A percentile compares a stretch with the other conserved stretches of the same genome.
phyloP scores from a whole-genome alignment of 805 yeast genomes.

The Starmerella geochares region DNA sequence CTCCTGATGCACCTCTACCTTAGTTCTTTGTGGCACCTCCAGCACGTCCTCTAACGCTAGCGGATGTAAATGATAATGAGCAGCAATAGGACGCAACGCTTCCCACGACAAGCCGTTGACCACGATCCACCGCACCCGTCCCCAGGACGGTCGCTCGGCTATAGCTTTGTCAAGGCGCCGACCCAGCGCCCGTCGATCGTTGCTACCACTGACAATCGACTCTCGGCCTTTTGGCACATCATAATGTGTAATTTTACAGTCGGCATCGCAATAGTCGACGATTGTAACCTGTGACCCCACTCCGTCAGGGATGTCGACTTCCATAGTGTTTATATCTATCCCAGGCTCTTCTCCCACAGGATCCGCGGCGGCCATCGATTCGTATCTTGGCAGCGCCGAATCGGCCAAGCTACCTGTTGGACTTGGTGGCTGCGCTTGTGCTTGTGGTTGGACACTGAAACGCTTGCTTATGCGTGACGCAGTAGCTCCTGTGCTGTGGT shows the following conservation, averaged over 20 bases:
- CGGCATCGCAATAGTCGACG: conserved; percentile 39
- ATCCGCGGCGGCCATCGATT: neutral
- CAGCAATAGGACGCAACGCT: conserved; percentile 41
- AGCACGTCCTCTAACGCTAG: conserved; percentile 54
- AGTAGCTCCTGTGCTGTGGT: neutral
- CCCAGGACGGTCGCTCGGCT: conserved; percentile 38
- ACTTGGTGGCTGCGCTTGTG: neutral
- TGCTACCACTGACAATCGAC: conserved; percentile 25
- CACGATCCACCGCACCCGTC: conserved; percentile 46
- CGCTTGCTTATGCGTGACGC: conserved; percentile 8
- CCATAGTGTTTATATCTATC: conserved; percentile 42
- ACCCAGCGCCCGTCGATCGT: conserved; percentile 5
- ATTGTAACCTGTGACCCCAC: conserved; percentile 47
- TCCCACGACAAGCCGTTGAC: conserved; percentile 57
- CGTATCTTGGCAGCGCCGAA: neutral
- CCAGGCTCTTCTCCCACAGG: conserved; percentile 52
- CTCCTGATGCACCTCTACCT: conserved; percentile 43
- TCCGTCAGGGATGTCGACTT: conserved; percentile 39
- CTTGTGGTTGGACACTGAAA: conserved; percentile 14
- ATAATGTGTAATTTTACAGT: conserved; percentile 39
- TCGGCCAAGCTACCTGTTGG: neutral
- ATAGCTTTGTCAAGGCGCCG: conserved; percentile 25
- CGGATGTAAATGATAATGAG: conserved; percentile 41
- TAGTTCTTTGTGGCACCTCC: conserved; percentile 52
- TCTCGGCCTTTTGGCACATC: conserved; percentile 32